These are phyloP conservation scores for Amylostereum chailletii DNA, from an alignment of 1,284 basidiomycete genomes.

Conservation along the genomic window DNA sequence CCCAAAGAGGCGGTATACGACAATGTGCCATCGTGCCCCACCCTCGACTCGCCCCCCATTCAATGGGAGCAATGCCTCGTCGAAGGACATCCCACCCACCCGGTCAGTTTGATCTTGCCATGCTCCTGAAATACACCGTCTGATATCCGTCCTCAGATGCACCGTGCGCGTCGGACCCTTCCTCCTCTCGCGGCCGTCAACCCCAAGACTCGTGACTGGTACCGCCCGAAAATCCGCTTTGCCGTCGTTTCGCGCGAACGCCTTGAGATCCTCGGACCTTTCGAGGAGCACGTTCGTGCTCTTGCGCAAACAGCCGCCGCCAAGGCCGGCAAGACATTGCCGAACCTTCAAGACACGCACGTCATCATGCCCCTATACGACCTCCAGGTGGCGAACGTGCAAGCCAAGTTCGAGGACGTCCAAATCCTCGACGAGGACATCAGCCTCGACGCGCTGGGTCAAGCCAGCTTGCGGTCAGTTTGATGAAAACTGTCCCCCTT, in stretches of 20 bases:
- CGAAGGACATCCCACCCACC: constrained; percentile 46
- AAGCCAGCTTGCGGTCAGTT: constrained; percentile 40
- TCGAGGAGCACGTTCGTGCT: constrained; percentile 25
- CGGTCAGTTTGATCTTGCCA: constrained; percentile 23
- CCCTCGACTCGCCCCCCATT: constrained; percentile 29
- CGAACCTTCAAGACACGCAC: constrained; percentile 15
- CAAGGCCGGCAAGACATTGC: constrained; percentile 17
- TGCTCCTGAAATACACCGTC: neutral
- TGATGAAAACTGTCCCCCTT: neutral
- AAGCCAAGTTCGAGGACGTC: constrained; percentile 29
- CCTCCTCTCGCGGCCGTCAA: constrained; percentile 21
- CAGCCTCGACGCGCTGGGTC: constrained; percentile 29
- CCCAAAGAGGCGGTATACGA: constrained; percentile 29
- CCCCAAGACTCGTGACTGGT: constrained; percentile 28
- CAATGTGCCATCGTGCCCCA: constrained; percentile 31
- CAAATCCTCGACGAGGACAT: constrained; percentile 29
- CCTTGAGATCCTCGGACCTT: constrained; percentile 30
- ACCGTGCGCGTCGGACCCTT: constrained; percentile 34
- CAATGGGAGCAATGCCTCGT: constrained; percentile 47
- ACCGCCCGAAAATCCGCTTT: constrained; percentile 37
- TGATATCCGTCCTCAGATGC: constrained; percentile 30
- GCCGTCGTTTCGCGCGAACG: constrained; percentile 26
- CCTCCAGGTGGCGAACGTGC: constrained; percentile 34
- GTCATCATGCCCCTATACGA: constrained; percentile 43
- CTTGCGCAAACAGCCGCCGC: constrained; percentile 24